Evolutionary conservation across 345 rosid species (phyloP), one percentile per base, ranked within the genome.

Genomic region (Atalantia buxifolia): DNA sequence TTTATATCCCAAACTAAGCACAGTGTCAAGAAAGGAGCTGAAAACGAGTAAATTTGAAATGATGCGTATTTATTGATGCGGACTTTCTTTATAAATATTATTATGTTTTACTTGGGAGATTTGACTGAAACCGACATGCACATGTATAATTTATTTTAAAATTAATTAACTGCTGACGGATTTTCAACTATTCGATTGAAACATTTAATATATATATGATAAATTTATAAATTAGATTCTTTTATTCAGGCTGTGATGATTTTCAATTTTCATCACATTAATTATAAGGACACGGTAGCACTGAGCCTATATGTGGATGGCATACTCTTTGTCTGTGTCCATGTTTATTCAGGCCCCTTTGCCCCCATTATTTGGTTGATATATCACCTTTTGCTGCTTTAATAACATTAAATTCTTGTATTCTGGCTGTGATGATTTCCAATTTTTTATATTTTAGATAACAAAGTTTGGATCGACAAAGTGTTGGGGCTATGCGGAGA

Each of bases 301-400:
- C 33, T 27, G 83, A 91, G 95, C 93, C 81, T 90, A 67, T 89
- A 71, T 22, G 97, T 90, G 31, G 86, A 76, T 62, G 94, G 88
- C 98, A 95, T 95, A 62, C 81, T 88, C 85, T 89, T 89, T 31
- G 94, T 90, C 76, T 93, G 93, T 80, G 87, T 83, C 98, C 97
- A 90, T 76, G 95, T 88, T 78, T 93, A 42, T 42, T 42, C 1
- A 80, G 72, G 86, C 75, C 78, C 69, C 83, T 70, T 86, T 81
- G 55, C 88, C 91, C 82, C 83, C 80, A 31, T 68, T 83, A 77
- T 90, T 89, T 74, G 83, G 82, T 78, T 90, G 81, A 76, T 78
- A 76, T 74, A 89, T 81, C 1, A 69, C 88, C 80, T 5, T 87
- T 76, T 93, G 97, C 86, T 57, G 82, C 98, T 93, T 84, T 42